Conservation (phyloP, 177 flowering plant species). For the Vitis hybrid region DNA sequence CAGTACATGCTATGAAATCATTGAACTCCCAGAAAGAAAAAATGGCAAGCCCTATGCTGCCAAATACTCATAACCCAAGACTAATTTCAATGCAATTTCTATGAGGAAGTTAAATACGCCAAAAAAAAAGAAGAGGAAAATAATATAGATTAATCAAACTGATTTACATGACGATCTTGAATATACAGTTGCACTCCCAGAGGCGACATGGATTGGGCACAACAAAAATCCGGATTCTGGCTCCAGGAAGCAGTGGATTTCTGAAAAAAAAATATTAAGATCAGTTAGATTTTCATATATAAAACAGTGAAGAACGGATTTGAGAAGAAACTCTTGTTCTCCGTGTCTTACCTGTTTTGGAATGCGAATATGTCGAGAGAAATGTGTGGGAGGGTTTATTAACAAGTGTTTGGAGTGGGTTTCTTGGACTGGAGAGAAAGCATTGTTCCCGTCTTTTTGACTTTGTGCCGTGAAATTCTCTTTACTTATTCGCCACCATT, state of each 20-base stretch:
- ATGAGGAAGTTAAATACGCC: too few species aligned
- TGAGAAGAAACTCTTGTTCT: too few species aligned
- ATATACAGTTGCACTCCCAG: constrained; percentile 37
- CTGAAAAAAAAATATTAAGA: background rate
- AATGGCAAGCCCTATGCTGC: too few species aligned
- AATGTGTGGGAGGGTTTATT: background rate
- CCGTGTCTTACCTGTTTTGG: background rate
- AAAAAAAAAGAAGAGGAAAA: too few species aligned
- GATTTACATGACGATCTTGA: constrained; percentile 48
- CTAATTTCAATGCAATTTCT: too few species aligned
- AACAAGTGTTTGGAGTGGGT: background rate
- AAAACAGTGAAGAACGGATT: too few species aligned
- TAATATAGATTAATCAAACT: background rate
- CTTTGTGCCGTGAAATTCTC: constrained; percentile 2
- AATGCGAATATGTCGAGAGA: too few species aligned
- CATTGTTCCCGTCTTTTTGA: background rate
- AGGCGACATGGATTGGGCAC: constrained; percentile 33
- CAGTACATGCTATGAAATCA: too few species aligned
- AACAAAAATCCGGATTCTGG: background rate
- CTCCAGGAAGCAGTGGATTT: too few species aligned
- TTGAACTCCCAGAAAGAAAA: too few species aligned
- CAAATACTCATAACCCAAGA: too few species aligned
- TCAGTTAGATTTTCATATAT: background rate
- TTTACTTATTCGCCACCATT: constrained; percentile 28
- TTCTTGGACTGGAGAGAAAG: constrained; percentile 24